Evolutionary conservation across 805 yeast species (phyloP).

Genomic region (Wickerhamomyces ciferrii): DNA sequence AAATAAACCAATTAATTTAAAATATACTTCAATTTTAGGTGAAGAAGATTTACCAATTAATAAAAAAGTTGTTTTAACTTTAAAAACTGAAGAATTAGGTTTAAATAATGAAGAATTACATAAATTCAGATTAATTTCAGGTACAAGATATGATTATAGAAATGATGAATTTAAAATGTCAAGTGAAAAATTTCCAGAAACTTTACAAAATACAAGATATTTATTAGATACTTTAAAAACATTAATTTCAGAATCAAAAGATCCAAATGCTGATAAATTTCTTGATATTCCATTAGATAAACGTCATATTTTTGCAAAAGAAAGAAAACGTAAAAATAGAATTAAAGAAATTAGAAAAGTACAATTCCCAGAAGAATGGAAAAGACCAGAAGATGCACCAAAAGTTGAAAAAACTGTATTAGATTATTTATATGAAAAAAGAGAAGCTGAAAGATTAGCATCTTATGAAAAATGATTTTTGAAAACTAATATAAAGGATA

Average conservation of each 20-base stretch:
- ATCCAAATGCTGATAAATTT: slow-evolving; percentile 51
- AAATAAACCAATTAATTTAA: slow-evolving; percentile 51
- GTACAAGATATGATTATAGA: slow-evolving; percentile 63
- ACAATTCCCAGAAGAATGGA: slow-evolving; percentile 78
- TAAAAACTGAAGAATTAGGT: slow-evolving; percentile 47
- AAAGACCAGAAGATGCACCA: slow-evolving; percentile 68
- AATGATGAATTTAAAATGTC: slow-evolving; percentile 60
- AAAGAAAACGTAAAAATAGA: slow-evolving; percentile 32
- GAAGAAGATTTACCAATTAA: slow-evolving; percentile 55
- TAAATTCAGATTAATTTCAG: slow-evolving; percentile 76
- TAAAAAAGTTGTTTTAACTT: slow-evolving; percentile 58
- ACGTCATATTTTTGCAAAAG: slow-evolving; percentile 54
- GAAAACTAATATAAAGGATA: no score
- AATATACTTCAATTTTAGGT: slow-evolving; percentile 70
- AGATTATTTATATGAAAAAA: slow-evolving; percentile 12
- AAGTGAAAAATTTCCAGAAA: slow-evolving; percentile 60
- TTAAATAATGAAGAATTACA: slow-evolving; percentile 51
- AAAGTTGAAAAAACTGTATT: slow-evolving; percentile 25
- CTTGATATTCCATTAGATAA: slow-evolving; percentile 78
- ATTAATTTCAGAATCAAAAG: slow-evolving; percentile 62
- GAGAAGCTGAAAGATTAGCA: not conserved
- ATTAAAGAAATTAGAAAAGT: slow-evolving; percentile 29
- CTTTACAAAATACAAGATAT: slow-evolving; percentile 81
- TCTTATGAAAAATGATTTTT: not conserved
- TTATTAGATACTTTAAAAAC: slow-evolving; percentile 59